These are phyloP conservation scores for Neurospora intermedia DNA, from an alignment of 495 filamentous ascomycete genomes.

Conservation along the genomic window DNA sequence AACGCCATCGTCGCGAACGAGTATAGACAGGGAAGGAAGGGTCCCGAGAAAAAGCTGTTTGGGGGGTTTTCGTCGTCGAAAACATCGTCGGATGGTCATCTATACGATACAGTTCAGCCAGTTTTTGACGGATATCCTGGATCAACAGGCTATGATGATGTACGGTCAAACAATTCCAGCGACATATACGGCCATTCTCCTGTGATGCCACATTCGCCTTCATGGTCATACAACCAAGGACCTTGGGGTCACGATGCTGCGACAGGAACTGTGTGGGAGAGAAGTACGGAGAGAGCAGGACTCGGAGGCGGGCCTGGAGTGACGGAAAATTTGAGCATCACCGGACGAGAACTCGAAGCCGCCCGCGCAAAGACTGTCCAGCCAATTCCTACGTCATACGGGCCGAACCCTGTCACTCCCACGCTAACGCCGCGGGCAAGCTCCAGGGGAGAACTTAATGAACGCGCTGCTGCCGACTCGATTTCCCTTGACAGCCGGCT, in stretches of 20 bases:
- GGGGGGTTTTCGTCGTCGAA: slow-evolving; percentile 11
- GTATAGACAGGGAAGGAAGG: slow-evolving; percentile 11
- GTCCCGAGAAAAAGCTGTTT: slow-evolving; percentile 8
- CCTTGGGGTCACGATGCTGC: slow-evolving; percentile 3
- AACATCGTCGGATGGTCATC: slow-evolving; percentile 17
- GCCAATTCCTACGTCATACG: slow-evolving; percentile 19
- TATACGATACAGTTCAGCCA: slow-evolving; percentile 18
- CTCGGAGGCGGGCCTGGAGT: not conserved
- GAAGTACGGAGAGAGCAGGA: not conserved
- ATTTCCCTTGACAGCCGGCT: slow-evolving; percentile 14
- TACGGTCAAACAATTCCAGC: slow-evolving; percentile 13
- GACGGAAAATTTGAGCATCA: slow-evolving; percentile 6
- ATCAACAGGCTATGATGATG: slow-evolving; percentile 26
- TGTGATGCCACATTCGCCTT: slow-evolving; percentile 13
- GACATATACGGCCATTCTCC: slow-evolving; percentile 14
- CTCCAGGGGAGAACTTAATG: slow-evolving; percentile 9
- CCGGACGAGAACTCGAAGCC: slow-evolving; percentile 20
- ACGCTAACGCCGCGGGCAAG: slow-evolving; percentile 17
- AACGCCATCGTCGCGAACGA: slow-evolving; percentile 15
- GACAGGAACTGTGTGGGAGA: not conserved
- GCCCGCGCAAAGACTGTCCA: slow-evolving; percentile 17
- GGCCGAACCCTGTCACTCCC: slow-evolving; percentile 25
- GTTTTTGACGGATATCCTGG: slow-evolving; percentile 24
- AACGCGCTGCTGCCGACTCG: slow-evolving; percentile 2
- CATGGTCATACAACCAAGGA: slow-evolving; percentile 5